Evolutionary conservation across 768 basidiomycete genomes (phyloP).

Genomic region (Rhizopogon sp.): DNA sequence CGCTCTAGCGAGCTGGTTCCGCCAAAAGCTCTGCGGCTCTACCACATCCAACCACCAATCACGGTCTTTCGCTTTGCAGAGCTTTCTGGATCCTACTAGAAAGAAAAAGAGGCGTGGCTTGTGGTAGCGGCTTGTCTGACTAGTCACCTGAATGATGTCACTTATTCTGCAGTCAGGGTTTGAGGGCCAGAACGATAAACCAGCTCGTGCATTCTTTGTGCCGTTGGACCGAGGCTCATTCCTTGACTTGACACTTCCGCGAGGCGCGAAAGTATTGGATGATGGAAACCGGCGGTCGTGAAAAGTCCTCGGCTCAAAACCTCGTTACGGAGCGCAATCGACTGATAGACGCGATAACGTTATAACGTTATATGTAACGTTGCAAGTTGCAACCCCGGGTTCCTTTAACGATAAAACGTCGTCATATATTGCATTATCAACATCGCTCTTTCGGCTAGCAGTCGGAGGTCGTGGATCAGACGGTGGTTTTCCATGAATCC

Average conservation of each 20-base stretch:
- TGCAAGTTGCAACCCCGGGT: not conserved
- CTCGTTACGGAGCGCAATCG: not conserved
- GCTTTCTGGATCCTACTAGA: no score
- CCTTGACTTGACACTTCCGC: not conserved
- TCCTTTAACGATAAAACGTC: not conserved
- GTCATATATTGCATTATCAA: not conserved
- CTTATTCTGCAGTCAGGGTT: not conserved
- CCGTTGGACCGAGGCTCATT: no score
- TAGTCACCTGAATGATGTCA: not conserved
- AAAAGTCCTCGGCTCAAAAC: not conserved
- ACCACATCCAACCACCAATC: no score
- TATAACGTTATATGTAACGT: not conserved
- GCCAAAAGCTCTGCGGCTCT: no score
- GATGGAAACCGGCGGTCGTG: not conserved
- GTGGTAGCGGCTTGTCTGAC: not conserved
- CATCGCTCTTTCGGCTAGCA: not conserved
- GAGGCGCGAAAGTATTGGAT: not conserved
- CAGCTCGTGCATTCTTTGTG: not conserved
- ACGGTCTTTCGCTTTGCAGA: no score
- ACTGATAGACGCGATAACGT: not conserved
- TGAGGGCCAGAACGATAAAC: not conserved
- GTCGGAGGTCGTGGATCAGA: not conserved
- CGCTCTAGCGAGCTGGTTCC: no score
- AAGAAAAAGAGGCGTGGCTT: no score
- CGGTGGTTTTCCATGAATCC: not conserved